Percentiles rank a stretch among this genome's conserved stretches.
These are phyloP conservation scores for Cystobasidium tubakii DNA, from an alignment of 768 basidiomycete genomes.

Conservation along the genomic window DNA sequence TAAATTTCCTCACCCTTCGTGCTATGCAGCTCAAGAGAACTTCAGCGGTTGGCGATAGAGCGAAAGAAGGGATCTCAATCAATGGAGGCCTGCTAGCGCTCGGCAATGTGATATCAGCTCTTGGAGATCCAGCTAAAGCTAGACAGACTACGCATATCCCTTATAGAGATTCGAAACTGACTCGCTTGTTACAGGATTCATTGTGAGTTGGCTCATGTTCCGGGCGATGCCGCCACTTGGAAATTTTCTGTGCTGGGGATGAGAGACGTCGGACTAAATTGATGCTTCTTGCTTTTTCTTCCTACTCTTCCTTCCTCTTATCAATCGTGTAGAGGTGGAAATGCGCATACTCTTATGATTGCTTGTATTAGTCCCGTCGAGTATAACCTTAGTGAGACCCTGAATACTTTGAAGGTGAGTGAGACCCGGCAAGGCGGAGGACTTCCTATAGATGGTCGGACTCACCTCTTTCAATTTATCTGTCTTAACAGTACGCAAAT, in stretches of 20 bases:
- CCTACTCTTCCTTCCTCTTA: too few species aligned
- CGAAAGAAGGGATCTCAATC: conserved; percentile 92
- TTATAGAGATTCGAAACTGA: conserved; percentile 97
- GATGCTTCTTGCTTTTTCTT: too few species aligned
- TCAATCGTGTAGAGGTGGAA: conserved; percentile 66
- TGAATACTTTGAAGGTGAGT: conserved; percentile 60
- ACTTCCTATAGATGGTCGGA: too few species aligned
- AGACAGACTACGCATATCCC: conserved; percentile 86
- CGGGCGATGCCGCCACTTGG: too few species aligned
- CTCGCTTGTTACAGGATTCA: conserved; percentile 89
- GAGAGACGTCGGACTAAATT: too few species aligned
- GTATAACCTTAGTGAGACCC: conserved; percentile 87
- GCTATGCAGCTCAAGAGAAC: conserved; percentile 79
- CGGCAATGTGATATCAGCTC: conserved; percentile 96
- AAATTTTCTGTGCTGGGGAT: too few species aligned
- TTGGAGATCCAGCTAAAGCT: conserved; percentile 83
- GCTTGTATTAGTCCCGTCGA: conserved; percentile 95
- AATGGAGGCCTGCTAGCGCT: conserved; percentile 93
- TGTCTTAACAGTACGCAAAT: conserved; percentile 68
- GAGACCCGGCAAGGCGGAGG: too few species aligned
- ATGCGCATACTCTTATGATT: conserved; percentile 97
- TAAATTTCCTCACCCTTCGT: neutral
- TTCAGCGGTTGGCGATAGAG: conserved; percentile 87
- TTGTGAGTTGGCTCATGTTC: conserved; percentile 50
- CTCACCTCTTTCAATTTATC: too few species aligned